Conservation (phyloP, 345 rosid species). For the Durio zibethinus region DNA sequence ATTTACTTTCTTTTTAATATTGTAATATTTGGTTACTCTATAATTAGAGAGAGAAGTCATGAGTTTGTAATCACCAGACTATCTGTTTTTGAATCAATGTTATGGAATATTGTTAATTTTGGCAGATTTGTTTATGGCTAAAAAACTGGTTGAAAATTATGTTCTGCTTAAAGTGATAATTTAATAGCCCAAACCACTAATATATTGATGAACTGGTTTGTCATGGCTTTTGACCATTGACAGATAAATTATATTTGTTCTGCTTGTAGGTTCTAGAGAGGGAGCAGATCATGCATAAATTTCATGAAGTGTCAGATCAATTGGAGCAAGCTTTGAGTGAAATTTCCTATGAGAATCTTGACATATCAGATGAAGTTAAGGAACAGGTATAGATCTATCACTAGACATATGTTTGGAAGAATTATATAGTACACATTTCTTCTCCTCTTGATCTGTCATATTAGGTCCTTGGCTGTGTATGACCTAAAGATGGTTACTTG, state of each 20-base stretch:
- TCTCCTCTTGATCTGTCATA: slow-evolving; percentile 6
- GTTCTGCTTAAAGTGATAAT: background rate
- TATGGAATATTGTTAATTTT: background rate
- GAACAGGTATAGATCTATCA: slow-evolving; percentile 63
- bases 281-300: slow-evolving; percentile 64
- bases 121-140: background rate
- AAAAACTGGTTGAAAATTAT: background rate
- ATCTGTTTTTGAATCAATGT: background rate
- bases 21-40: background rate
- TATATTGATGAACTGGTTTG: background rate
- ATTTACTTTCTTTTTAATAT: background rate
- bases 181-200: background rate
- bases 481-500: slow-evolving; percentile 3
- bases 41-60: background rate
- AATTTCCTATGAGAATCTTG: slow-evolving; percentile 67
- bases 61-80: background rate
- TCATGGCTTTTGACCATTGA: background rate
- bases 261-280: slow-evolving; percentile 70
- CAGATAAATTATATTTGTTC: background rate
- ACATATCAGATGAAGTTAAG: slow-evolving; percentile 94
- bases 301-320: slow-evolving; percentile 57
- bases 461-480: background rate
- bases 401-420: background rate
- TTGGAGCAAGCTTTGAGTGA: slow-evolving; percentile 70
- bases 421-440: background rate